Conservation (phyloP, 768 basidiomycete genomes). For the Russula ochroleuca region DNA sequence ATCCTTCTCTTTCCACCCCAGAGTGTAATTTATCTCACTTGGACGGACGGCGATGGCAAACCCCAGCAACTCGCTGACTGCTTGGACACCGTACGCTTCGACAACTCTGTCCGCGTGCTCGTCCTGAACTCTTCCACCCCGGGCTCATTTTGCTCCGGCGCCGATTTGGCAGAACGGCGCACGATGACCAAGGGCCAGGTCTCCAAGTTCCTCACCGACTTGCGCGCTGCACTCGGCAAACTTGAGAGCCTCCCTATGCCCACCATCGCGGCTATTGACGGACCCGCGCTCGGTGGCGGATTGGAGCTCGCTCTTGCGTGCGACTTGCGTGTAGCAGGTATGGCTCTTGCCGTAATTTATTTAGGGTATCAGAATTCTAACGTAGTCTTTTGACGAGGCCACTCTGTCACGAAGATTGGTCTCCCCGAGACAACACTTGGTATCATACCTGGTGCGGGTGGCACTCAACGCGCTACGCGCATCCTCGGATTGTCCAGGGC, state of each 20-base stretch:
- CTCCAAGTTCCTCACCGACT: constrained; percentile 66
- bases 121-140: constrained; percentile 74
- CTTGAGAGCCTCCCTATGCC: constrained; percentile 85
- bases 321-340: constrained; percentile 87
- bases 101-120: constrained; percentile 73
- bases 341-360: constrained; percentile 25
- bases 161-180: constrained; percentile 82
- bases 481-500: constrained; percentile 75
- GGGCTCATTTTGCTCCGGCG: constrained; percentile 89
- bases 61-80: constrained; percentile 24
- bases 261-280: constrained; percentile 89
- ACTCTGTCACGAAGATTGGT: constrained; percentile 76
- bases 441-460: constrained; percentile 89
- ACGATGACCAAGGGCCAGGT: constrained; percentile 75
- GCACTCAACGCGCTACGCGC: constrained; percentile 78
- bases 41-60: not conserved
- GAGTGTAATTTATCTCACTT: not conserved
- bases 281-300: constrained; percentile 91
- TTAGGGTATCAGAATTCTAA: not conserved
- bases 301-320: constrained; percentile 84
- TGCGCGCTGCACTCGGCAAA: constrained; percentile 64
- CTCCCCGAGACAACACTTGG: constrained; percentile 74
- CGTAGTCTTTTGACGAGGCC: constrained; percentile 38
- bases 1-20: not conserved
- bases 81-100: constrained; percentile 11